Conservation (phyloP, 2,329 filamentous ascomycete genomes). For the Arthroderma uncinatum region DNA sequence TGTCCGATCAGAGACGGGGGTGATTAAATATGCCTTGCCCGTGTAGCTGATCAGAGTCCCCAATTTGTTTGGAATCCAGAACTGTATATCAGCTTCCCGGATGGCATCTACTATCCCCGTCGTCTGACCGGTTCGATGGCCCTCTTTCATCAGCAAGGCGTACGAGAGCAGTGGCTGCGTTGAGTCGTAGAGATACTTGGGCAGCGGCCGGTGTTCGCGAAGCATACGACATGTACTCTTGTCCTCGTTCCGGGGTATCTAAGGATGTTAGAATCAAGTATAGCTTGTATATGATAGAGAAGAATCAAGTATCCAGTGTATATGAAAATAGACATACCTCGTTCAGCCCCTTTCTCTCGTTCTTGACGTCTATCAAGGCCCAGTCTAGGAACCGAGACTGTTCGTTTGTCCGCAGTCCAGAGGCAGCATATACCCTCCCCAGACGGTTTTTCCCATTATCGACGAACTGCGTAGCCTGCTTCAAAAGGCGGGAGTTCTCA, state of each 20-base stretch:
- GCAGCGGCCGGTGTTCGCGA: too few species aligned
- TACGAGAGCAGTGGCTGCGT: too few species aligned
- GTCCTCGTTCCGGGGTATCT: not conserved
- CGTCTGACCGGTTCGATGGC: not conserved
- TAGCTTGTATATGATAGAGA: not conserved
- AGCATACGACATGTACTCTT: not conserved
- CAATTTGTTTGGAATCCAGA: not conserved
- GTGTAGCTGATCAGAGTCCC: conserved; percentile 7
- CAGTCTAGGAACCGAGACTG: not conserved
- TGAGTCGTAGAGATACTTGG: too few species aligned
- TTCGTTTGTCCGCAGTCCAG: not conserved
- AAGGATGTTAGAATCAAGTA: not conserved
- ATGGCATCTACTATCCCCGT: not conserved
- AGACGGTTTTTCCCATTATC: not conserved
- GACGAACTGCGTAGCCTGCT: not conserved
- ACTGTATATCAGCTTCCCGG: not conserved
- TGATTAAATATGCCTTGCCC: not conserved
- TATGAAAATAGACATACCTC: not conserved
- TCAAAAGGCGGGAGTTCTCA: too few species aligned
- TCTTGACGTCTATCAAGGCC: not conserved
- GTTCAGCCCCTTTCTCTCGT: not conserved
- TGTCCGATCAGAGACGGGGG: not conserved
- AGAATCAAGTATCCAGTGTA: too few species aligned
- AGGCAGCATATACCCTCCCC: not conserved
- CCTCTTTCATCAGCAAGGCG: not conserved